A percentile compares a stretch with the other conserved stretches of the same genome.
These are phyloP conservation scores for Tricholoma matsutake DNA, from an alignment of 768 basidiomycete species.

Conservation along the genomic window DNA sequence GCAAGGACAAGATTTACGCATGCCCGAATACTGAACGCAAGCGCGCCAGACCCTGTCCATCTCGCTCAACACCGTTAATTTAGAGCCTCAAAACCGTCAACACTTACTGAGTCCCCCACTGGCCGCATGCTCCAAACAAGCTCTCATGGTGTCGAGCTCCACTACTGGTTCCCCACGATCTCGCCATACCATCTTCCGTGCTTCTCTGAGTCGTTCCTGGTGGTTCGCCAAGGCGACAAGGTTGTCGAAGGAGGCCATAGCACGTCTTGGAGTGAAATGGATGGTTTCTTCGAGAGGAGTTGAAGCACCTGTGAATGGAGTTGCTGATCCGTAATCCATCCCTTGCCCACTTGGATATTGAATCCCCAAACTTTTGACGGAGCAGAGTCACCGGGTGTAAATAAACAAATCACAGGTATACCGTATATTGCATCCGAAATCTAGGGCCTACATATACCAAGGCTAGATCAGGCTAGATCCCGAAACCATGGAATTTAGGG, in stretches of 20 bases:
- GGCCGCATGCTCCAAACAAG: slow-evolving; percentile 69
- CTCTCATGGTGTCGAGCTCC: slow-evolving; percentile 58
- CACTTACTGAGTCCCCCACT: slow-evolving; percentile 69
- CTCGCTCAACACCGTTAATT: background rate
- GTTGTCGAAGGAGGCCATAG: slow-evolving; percentile 80
- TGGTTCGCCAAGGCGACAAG: slow-evolving; percentile 82
- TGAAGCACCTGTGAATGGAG: slow-evolving; percentile 10
- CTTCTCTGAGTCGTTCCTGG: slow-evolving; percentile 69
- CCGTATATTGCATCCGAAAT: too few relatives aligned
- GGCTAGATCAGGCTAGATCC: too few relatives aligned
- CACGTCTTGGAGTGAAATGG: slow-evolving; percentile 49
- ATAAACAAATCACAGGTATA: too few relatives aligned
- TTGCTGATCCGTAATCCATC: slow-evolving; percentile 14
- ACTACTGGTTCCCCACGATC: slow-evolving; percentile 74
- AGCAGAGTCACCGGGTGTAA: too few relatives aligned
- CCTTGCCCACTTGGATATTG: too few relatives aligned
- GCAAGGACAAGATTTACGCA: slow-evolving; percentile 79
- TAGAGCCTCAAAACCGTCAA: background rate
- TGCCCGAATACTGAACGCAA: slow-evolving; percentile 81
- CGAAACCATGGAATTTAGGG: too few relatives aligned
- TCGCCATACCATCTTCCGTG: slow-evolving; percentile 79
- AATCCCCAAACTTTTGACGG: too few relatives aligned
- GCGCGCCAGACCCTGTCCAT: slow-evolving; percentile 65
- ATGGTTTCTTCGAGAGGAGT: slow-evolving; percentile 29
- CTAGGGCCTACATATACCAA: too few relatives aligned